Percentiles rank a stretch among this genome's conserved stretches.
Conservation (phyloP, 768 basidiomycete genomes). For the Hydnum rufescens region DNA sequence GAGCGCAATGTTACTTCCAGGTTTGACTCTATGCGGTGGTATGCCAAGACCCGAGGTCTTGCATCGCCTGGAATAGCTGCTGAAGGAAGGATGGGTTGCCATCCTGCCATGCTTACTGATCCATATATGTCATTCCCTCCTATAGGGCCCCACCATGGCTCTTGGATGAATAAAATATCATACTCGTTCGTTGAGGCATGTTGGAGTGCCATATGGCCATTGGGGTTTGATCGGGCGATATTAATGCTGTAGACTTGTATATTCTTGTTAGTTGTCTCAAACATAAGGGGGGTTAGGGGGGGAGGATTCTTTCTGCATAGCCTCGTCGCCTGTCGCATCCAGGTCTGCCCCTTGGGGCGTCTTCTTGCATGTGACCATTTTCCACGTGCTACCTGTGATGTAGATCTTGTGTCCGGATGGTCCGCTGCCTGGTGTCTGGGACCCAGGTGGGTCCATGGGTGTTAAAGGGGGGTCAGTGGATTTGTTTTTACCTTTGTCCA, state of each 20-base stretch:
- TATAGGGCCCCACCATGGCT: constrained; percentile 1
- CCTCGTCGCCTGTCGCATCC: too few species aligned
- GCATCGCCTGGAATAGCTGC: background rate
- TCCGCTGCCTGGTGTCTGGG: too few species aligned
- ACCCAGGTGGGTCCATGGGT: too few species aligned
- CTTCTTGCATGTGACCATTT: too few species aligned
- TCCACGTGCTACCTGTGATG: too few species aligned
- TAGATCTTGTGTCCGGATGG: too few species aligned
- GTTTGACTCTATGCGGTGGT: background rate
- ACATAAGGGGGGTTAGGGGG: background rate
- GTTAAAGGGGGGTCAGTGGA: too few species aligned
- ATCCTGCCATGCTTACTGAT: background rate
- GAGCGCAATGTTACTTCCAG: background rate
- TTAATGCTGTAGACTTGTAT: background rate
- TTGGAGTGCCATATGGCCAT: background rate
- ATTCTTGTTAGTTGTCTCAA: too few species aligned
- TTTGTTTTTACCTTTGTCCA: too few species aligned
- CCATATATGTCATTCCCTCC: background rate
- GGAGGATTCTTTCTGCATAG: background rate
- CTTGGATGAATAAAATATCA: constrained; percentile 4
- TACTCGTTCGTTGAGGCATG: background rate
- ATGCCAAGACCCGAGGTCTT: constrained; percentile 6
- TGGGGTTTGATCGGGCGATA: background rate
- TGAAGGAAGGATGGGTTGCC: constrained; percentile 5
- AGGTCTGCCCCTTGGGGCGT: too few species aligned